Conservation (phyloP, 1,139 yeast genomes). For the Torulaspora globosa region DNA sequence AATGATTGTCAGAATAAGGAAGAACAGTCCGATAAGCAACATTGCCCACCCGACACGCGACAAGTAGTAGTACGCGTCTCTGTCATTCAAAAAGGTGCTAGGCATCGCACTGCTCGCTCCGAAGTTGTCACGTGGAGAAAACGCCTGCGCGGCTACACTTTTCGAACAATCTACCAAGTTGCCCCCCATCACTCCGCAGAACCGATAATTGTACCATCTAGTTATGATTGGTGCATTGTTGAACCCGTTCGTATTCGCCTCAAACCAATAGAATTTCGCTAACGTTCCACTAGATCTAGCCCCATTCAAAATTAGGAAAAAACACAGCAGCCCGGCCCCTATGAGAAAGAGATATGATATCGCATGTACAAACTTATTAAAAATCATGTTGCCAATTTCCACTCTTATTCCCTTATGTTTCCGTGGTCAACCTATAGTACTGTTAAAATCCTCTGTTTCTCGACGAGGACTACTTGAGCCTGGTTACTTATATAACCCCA, state of each 20-base stretch:
- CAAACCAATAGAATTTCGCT: conserved; percentile 61
- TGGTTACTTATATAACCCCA: background rate
- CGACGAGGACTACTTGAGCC: background rate
- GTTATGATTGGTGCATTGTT: conserved; percentile 46
- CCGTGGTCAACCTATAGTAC: background rate
- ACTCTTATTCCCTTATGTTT: background rate
- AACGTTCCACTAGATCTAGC: conserved; percentile 47
- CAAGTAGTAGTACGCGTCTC: conserved; percentile 55
- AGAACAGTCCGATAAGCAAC: conserved; percentile 55
- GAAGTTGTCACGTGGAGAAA: conserved; percentile 71
- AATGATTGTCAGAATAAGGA: conserved; percentile 46
- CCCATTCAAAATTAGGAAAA: conserved; percentile 65
- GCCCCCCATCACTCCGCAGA: conserved; percentile 50
- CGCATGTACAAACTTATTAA: conserved; percentile 30
- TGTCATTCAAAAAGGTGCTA: conserved; percentile 43
- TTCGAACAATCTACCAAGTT: conserved; percentile 26
- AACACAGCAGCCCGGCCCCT: conserved; percentile 47
- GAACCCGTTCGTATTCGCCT: conserved; percentile 61
- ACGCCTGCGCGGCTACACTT: conserved; percentile 48
- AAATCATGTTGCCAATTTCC: conserved; percentile 13
- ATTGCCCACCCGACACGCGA: conserved; percentile 69
- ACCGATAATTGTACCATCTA: conserved; percentile 70
- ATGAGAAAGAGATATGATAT: conserved; percentile 34
- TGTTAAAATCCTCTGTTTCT: background rate
- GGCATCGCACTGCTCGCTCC: conserved; percentile 52